Percentiles rank a stretch among this genome's conserved stretches.
phyloP scores from a whole-genome alignment of 306 rosid species.

The Dryas octopetala region DNA sequence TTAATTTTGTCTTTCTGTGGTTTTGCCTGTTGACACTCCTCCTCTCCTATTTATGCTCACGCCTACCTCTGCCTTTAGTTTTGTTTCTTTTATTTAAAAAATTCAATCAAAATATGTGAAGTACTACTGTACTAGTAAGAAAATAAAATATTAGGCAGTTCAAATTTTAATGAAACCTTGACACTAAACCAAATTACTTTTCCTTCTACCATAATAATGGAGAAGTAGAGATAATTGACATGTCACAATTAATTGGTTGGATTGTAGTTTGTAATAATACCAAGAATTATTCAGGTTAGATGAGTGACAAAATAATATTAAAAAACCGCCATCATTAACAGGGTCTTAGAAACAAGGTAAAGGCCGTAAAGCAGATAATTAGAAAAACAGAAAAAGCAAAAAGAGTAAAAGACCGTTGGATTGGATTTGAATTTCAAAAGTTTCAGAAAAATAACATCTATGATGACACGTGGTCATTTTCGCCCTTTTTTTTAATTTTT shows the following conservation, averaged over 20 bases:
- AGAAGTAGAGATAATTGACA: no score
- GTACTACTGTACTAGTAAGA: no score
- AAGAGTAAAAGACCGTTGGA: slow-evolving; percentile 57
- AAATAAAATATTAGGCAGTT: no score
- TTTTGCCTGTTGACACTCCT: no score
- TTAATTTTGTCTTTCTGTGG: no score
- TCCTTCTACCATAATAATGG: no score
- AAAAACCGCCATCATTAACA: background rate
- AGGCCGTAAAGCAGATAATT: background rate
- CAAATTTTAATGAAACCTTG: no score
- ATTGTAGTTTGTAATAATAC: background rate
- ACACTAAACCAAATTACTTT: no score
- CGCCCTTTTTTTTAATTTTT: background rate
- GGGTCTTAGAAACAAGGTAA: background rate
- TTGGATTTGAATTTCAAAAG: slow-evolving; percentile 57
- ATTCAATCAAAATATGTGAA: no score
- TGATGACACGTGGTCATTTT: background rate
- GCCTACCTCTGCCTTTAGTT: no score
- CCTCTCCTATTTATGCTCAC: no score
- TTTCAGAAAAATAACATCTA: slow-evolving; percentile 10
- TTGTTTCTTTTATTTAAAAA: no score
- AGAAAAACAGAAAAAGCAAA: slow-evolving; percentile 21
- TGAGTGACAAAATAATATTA: background rate
- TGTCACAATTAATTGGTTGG: background rate
- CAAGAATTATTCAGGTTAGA: background rate